phyloP scores from a whole-genome alignment of 2,329 filamentous ascomycete species.

The Ampelomyces quisqualis region DNA sequence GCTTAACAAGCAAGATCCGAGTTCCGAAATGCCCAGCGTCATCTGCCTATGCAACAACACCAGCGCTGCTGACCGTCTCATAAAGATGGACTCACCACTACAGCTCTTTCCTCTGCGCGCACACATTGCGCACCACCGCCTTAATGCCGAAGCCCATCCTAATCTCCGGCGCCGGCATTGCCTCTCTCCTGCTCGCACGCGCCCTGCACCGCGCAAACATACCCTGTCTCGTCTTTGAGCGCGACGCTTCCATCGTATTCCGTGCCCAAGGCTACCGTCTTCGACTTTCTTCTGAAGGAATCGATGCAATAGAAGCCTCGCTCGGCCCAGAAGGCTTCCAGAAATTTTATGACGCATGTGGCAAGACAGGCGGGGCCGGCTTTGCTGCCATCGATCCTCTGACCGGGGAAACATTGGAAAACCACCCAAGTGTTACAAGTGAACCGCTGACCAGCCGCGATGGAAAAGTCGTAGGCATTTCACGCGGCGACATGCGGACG shows the following conservation, averaged over 20 bases:
- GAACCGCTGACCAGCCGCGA: conserved; percentile 52
- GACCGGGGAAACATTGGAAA: conserved; percentile 51
- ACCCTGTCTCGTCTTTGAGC: conserved; percentile 40
- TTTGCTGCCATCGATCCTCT: conserved; percentile 55
- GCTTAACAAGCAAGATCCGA: neutral
- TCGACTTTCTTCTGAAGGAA: conserved; percentile 57
- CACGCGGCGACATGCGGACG: conserved; percentile 63
- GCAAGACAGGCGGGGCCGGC: conserved; percentile 61
- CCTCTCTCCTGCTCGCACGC: conserved; percentile 35
- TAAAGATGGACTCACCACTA: neutral
- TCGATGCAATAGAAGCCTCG: conserved; percentile 62
- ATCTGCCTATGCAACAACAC: neutral
- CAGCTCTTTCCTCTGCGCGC: neutral
- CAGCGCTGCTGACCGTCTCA: neutral
- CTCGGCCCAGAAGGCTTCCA: conserved; percentile 53
- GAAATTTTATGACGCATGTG: conserved; percentile 60
- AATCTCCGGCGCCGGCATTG: conserved; percentile 38
- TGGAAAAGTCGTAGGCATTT: conserved; percentile 62
- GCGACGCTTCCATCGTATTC: conserved; percentile 53
- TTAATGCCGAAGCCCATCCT: conserved; percentile 45
- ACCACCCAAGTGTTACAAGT: conserved; percentile 13
- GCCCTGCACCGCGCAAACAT: conserved; percentile 32
- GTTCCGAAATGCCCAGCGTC: neutral
- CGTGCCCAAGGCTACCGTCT: conserved; percentile 65
- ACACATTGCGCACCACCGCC: neutral